Evolutionary conservation across 2,329 filamentous ascomycete species (phyloP), one percentile per base, ranked within the genome.

Genomic region (Monosporascus sp.): DNA sequence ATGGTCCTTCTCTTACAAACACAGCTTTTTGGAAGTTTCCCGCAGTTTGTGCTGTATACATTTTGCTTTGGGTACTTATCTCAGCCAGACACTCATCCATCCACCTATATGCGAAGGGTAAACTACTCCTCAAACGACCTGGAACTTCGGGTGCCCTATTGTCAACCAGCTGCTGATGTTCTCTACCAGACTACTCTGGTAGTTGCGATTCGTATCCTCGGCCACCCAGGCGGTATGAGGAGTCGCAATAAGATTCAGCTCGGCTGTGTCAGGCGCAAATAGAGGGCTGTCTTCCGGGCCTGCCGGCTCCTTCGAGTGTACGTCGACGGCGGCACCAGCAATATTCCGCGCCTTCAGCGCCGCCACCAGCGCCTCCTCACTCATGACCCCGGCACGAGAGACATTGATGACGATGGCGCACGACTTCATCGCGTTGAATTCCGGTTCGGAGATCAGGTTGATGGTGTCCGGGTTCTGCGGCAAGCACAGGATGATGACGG

Each of bases 191-290:
- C 59, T 57, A 7, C 44, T 49, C 26, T 60, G 57, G 20, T 65
- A 68, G 31, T 64, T 67, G 8, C 56, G 54, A 24, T 57, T 61
- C 0, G 65, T 68, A n/a, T 67, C 62, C 41, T 61, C 62, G 19
- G 65, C 61, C 22, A 59, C 63, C 67, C 67, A 69, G 2, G 67
- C 67, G 14, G 65, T 55, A 50, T 68, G 67, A 14, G 66, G 67
- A 35, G 66, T 68, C 1, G 63, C 62, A 4, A 68, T 56, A 3
- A 69, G 48, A 17, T 69, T 68, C 9, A 69, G 56, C 1, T 56
- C 63, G 16, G 54, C 60, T 22, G 58, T 63, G 14, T 63, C 63
- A 0, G 60, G 53, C 0, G 50, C 58, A 2, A 68, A 55, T 35
- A 68, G 52, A 19, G 52, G 49, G 38, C 55, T 66, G 26, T 56